Evolutionary conservation across 208 protist species (phyloP), one percentile per base, ranked within the genome.

Genomic region (Angomonas desouzai): DNA sequence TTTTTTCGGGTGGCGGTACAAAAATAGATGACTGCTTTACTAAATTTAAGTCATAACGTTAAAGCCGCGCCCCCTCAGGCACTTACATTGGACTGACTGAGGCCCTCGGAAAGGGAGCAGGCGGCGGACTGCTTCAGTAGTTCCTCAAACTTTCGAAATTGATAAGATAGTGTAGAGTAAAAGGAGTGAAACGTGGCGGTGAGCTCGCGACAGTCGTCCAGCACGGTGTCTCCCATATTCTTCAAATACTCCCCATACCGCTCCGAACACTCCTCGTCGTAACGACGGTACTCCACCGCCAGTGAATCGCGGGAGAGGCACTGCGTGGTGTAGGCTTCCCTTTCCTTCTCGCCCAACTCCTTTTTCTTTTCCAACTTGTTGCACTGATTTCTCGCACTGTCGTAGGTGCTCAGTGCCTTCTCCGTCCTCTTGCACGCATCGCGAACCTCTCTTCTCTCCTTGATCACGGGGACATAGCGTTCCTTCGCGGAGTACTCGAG

Each of bases 141-240:
- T 18, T 74, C 68, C 43, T 71, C 48, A 40, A 68, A 79, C 43
- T 76, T 73, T 28, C 72, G 66, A 30, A 69, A 62, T 33, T 83
- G 77, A 40, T 79, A 83, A 1, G 72, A 72, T 2, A 75, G 47
- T 0, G 64, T 9, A 2, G 68, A 71, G n/a, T 78, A 65, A 13
- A 78, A 32, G 25, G 27, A 11, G 45, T 78, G 68, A 0, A 69
- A 1, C 7, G 43, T 18, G 30, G 27, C 55, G 11, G 53, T 45
- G 1, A 79, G 4, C 49, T 53, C 66, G 4, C 28, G 40, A 32
- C 70, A 51, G 49, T 79, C 77, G 13, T 70, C 58, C 34, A 62
- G 62, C 43, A 76, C 59, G 1, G 29, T 48, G 1, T 3, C 16
- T 3, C 66, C 65, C 0, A 76, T 40, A 1, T 43, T 45, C 16